These are phyloP conservation scores for Leccinum arenicola DNA, from an alignment of 768 basidiomycete genomes.

Conservation along the genomic window DNA sequence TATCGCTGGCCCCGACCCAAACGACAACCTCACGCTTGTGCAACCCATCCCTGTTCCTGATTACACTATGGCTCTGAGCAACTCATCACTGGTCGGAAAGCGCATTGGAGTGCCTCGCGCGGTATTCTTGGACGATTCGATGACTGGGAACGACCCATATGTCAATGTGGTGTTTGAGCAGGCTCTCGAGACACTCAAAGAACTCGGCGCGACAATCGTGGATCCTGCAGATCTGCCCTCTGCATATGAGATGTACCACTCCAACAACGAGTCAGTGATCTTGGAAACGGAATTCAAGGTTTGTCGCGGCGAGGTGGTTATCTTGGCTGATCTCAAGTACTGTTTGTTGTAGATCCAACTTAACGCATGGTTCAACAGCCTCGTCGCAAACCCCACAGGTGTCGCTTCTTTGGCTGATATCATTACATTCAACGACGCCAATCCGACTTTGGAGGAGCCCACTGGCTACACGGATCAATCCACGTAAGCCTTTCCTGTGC, in stretches of 20 bases:
- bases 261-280: constrained; percentile 55
- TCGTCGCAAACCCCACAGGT: constrained; percentile 54
- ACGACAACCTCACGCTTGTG: constrained; percentile 52
- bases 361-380: constrained; percentile 42
- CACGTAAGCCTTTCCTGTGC: constrained; percentile 29
- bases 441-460: constrained; percentile 48
- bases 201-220: constrained; percentile 48
- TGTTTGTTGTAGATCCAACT: constrained; percentile 43
- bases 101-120: constrained; percentile 52
- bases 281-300: constrained; percentile 61
- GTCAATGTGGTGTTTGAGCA: constrained; percentile 39
- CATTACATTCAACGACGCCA: constrained; percentile 51
- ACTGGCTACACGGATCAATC: constrained; percentile 34
- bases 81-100: constrained; percentile 46
- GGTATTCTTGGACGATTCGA: constrained; percentile 30
- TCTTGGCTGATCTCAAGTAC: not conserved
- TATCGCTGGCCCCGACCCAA: constrained; percentile 53
- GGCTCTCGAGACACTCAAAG: constrained; percentile 35
- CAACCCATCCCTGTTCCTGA: constrained; percentile 54
- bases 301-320: not conserved
- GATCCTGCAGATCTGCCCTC: constrained; percentile 64
- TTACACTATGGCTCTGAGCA: constrained; percentile 50
- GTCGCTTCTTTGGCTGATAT: constrained; percentile 56
- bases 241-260: constrained; percentile 45
- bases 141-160: constrained; percentile 27